phyloP scores from a whole-genome alignment of 495 filamentous ascomycete species.

The Bryoglossum gracile region DNA sequence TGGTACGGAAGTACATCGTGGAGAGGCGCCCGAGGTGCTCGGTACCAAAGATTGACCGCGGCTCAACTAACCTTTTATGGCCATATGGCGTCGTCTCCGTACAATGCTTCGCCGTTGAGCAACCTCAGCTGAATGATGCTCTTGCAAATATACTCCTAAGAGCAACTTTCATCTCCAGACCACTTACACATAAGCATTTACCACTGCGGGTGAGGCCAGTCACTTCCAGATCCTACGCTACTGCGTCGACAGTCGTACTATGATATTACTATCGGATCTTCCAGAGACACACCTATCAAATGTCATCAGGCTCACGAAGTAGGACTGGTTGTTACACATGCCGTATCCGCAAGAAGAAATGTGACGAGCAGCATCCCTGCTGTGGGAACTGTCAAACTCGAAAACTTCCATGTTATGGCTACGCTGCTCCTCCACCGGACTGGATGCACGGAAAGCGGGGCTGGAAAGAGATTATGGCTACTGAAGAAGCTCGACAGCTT shows the following conservation, averaged over 20 bases:
- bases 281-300: background rate
- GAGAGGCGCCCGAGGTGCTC: no score
- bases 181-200: no score
- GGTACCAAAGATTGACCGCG: background rate
- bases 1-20: no score
- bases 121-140: no score
- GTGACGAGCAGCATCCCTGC: conserved; percentile 28
- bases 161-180: no score
- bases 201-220: no score
- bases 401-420: conserved; percentile 28
- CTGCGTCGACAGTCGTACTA: background rate
- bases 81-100: no score
- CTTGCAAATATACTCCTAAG: no score
- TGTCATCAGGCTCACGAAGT: background rate
- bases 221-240: background rate
- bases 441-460: conserved; percentile 24
- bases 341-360: conserved; percentile 34
- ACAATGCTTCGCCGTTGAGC: no score
- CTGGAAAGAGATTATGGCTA: background rate
- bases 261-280: no score
- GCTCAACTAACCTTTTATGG: background rate
- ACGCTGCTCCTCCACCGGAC: conserved; percentile 23
- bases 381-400: conserved; percentile 27
- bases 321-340: conserved; percentile 24
- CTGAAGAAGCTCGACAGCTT: background rate